Percentiles rank a stretch among this genome's conserved stretches.
These are phyloP conservation scores for Apiotrichum gracile DNA, from an alignment of 1,284 basidiomycete genomes.

Conservation along the genomic window DNA sequence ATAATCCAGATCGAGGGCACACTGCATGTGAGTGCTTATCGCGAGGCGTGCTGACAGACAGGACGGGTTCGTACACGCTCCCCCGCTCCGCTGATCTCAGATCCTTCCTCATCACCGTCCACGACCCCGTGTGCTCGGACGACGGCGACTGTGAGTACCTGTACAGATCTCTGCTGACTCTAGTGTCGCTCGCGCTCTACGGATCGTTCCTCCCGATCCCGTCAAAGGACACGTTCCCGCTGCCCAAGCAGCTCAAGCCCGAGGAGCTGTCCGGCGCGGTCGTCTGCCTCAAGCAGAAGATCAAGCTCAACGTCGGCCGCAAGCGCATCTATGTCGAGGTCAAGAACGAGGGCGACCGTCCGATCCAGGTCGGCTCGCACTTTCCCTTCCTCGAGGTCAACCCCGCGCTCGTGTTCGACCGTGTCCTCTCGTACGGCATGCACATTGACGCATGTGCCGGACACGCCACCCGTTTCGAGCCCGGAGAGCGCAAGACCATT, in stretches of 20 bases:
- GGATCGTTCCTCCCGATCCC: conserved; percentile 89
- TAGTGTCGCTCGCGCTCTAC: conserved; percentile 71
- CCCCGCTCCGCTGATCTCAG: conserved; percentile 46
- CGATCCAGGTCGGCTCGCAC: conserved; percentile 91
- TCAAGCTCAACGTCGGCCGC: conserved; percentile 69
- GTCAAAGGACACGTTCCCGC: conserved; percentile 58
- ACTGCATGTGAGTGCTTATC: conserved; percentile 59
- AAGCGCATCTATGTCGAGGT: conserved; percentile 68
- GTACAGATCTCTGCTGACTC: background rate
- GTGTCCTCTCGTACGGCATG: conserved; percentile 70
- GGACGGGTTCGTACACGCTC: conserved; percentile 23
- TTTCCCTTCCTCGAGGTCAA: conserved; percentile 94
- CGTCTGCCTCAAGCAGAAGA: conserved; percentile 60
- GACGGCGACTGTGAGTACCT: conserved; percentile 57
- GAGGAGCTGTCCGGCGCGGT: conserved; percentile 67
- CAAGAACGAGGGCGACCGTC: conserved; percentile 88
- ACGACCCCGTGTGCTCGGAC: conserved; percentile 84
- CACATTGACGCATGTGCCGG: conserved; percentile 80
- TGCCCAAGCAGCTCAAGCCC: conserved; percentile 53
- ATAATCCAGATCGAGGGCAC: conserved; percentile 91
- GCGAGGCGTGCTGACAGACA: conserved; percentile 6
- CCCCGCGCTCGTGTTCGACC: conserved; percentile 72
- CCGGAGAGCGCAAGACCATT: conserved; percentile 81
- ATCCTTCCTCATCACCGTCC: conserved; percentile 89
- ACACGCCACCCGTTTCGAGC: conserved; percentile 94